These are phyloP conservation scores for Chimonanthus salicifolius DNA, from an alignment of 164 flowering plant species.

Conservation along the genomic window DNA sequence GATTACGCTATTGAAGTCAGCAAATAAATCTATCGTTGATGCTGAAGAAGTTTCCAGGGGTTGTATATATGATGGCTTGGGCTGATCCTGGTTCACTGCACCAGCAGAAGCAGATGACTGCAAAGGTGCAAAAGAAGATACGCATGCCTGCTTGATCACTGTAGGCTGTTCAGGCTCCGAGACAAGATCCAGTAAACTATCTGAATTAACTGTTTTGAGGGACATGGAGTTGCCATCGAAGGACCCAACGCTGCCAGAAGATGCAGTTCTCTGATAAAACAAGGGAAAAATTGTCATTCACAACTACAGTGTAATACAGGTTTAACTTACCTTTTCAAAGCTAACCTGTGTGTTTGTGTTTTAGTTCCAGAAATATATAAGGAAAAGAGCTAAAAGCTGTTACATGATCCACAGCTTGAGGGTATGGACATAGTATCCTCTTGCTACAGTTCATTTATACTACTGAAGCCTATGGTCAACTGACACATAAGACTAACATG, in stretches of 20 bases:
- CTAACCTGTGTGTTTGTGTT: neutral
- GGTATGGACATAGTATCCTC: neutral
- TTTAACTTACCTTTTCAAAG: neutral
- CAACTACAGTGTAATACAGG: neutral
- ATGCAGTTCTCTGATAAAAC: conserved; percentile 57
- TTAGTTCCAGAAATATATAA: neutral
- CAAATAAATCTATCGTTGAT: conserved; percentile 33
- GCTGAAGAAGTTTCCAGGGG: conserved; percentile 22
- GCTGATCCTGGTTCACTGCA: conserved; percentile 28
- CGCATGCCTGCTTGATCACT: conserved; percentile 22
- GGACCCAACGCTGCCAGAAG: conserved; percentile 61
- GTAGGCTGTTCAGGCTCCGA: conserved; percentile 39
- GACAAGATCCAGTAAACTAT: conserved; percentile 27
- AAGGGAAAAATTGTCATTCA: conserved; percentile 7
- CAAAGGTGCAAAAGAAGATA: conserved; percentile 20
- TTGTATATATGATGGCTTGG: conserved; percentile 26
- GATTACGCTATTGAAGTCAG: conserved; percentile 12
- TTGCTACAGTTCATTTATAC: neutral
- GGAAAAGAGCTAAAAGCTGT: neutral
- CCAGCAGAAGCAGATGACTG: conserved; percentile 28
- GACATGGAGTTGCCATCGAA: conserved; percentile 59
- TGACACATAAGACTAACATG: neutral
- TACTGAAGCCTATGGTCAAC: neutral
- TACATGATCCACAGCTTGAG: neutral
- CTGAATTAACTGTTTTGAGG: conserved; percentile 40